Base-by-base conservation (phyloP, 805 yeast genomes). In the Candida insectorum region DNA sequence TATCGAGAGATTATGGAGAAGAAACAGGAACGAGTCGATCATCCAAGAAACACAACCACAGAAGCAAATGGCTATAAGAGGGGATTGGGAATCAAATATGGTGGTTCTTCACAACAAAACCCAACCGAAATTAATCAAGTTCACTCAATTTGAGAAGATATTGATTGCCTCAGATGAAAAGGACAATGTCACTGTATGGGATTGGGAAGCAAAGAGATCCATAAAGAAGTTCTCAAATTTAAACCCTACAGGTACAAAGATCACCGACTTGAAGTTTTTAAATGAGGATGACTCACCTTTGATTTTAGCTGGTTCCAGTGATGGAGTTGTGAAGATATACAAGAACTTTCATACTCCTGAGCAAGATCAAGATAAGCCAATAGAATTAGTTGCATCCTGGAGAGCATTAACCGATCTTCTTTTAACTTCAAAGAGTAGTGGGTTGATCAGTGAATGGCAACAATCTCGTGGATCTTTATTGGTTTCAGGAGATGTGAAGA, bases 281-380 rank as follows among this genome's bases (percentile, higher is more conserved):
- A 93, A 93, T 54, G 98, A 93, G 52, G 98, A 93, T 54, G 97
- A 93, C 54, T 65, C 75, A 13, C 94, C 97, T 3, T 62, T 93
- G 36, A 59, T 93, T 31, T 61, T 93, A 56, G 77, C 95, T 0
- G 97, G 97, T 2, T 79, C 96, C 0, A 83, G 91, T 6, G 98
- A 93, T 52, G 98, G 98, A 36, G 84, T 86, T n/a, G 81, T 94
- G 16, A 82, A 85, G 40, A 76, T 93, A 8, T 93, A 82, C 59
- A 81, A 84, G 46, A 77, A 83, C 49, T 84, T 86, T 54, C 81
- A 84, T 35, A 15, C 29, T 4, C 16, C 19, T 14, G n/a, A 22
- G 17, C 63, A 69, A 4, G 45, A 46, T 9, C 42, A 37, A 7
- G 57, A 55, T 9, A 40, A 44, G 5, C 46, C 48, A 7, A 68